Base-by-base conservation (phyloP, 1,139 yeast genomes). In the Yamadazyma friedrichii region DNA sequence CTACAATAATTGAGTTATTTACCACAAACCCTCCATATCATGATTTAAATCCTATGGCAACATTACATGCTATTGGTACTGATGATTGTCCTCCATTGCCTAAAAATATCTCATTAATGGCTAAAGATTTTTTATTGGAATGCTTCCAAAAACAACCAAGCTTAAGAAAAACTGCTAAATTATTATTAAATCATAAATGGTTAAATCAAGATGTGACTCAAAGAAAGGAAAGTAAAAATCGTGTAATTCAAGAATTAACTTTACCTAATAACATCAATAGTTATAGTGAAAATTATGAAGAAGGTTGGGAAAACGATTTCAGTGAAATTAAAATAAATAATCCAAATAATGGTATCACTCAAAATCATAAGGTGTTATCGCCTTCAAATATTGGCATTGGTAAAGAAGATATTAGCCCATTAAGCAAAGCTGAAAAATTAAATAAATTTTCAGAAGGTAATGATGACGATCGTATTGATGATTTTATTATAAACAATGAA, bases 1-100 rank as follows among this genome's bases (percentile, higher is more conserved):
- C 97, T 13, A 93, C 98, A 0, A 78, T 91, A 4, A 80, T 91
- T 9, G 99, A 93, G 58, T 66, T 93, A 38, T 68, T 88, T 41
- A 85, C 96, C 0, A 95, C 88, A 0, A 74, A 81, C 40, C 98
- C 98, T 0, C 97, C 98, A 0, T 88, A 88, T 53, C 84, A 85
- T 48, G 84, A 88, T 38, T 65, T 85, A 42, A 82, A 84, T 44
- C 88, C 89, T 20, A 85, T 89, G 82, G 88, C 95, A 1, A 91
- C 96, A 0, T 72, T 93, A 49, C 96, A 88, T 65, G 96, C 97
- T 0, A 88, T 91, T 42, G 97, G 94, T 2, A 82, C 88, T 13
- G 95, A 89, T 45, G 84, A 80, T 9, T 80, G 79, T 49, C 93
- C 95, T 2, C 88, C 91, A 0, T 63, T 88, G 15, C 97, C 98